Percentiles rank a stretch among this genome's conserved stretches.
These are phyloP conservation scores for Kazachstania africana DNA, from an alignment of 805 yeast genomes.

Conservation along the genomic window DNA sequence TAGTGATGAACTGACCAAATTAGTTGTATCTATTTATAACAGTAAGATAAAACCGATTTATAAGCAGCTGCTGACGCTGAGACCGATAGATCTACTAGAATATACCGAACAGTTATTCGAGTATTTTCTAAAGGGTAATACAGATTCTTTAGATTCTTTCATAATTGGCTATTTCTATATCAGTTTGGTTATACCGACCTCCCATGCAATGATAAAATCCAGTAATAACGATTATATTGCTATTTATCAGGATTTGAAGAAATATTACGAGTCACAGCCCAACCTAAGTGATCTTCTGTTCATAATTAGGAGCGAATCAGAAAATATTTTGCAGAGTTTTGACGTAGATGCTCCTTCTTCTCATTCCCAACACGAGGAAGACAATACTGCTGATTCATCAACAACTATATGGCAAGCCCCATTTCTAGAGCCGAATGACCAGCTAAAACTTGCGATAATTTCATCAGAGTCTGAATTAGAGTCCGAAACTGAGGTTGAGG, in stretches of 20 bases:
- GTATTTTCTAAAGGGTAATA: slow-evolving; percentile 18
- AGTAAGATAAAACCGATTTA: slow-evolving; percentile 24
- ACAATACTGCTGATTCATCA: no score
- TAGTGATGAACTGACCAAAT: slow-evolving; percentile 24
- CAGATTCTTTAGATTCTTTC: slow-evolving; percentile 25
- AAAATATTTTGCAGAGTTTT: slow-evolving; percentile 21
- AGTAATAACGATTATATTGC: no score
- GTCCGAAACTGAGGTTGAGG: not conserved
- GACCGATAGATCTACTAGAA: slow-evolving; percentile 29
- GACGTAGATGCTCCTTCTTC: no score
- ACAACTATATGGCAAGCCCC: slow-evolving; percentile 31
- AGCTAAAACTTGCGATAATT: slow-evolving; percentile 23
- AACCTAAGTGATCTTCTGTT: slow-evolving; percentile 31
- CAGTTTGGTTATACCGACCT: slow-evolving; percentile 29
- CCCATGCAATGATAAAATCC: slow-evolving; percentile 30
- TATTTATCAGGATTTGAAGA: slow-evolving; percentile 27
- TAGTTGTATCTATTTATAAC: slow-evolving; percentile 18
- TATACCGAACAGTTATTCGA: slow-evolving; percentile 28
- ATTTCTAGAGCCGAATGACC: slow-evolving; percentile 29
- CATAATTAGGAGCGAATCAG: slow-evolving; percentile 26
- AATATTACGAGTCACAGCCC: slow-evolving; percentile 26
- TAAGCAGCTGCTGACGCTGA: slow-evolving; percentile 25
- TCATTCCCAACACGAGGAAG: no score
- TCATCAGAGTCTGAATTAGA: not conserved
- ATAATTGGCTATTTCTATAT: slow-evolving; percentile 29